Percentiles rank a stretch among this genome's conserved stretches.
These are phyloP conservation scores for Aspergillus hortae DNA, from an alignment of 2,329 filamentous ascomycete species.

Conservation along the genomic window DNA sequence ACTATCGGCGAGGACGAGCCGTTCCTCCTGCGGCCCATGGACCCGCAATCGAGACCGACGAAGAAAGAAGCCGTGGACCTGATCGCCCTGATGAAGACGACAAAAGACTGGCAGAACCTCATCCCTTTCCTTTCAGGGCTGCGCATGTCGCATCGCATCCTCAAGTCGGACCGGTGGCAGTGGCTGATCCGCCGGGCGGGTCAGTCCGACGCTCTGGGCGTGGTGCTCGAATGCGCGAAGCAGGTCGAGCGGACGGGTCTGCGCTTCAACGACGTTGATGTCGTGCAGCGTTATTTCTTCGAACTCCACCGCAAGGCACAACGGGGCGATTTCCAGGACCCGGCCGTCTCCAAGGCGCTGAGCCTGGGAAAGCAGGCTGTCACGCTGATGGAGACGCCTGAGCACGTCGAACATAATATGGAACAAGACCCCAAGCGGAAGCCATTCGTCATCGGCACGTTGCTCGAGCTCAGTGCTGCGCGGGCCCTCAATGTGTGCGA, in stretches of 20 bases:
- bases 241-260: constrained; percentile 35
- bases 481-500: constrained; percentile 34
- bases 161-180: constrained; percentile 25
- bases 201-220: constrained; percentile 30
- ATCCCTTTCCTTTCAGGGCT: constrained; percentile 39
- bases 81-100: constrained; percentile 33
- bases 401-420: constrained; percentile 23
- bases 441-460: constrained; percentile 40
- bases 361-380: constrained; percentile 33
- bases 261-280: constrained; percentile 23
- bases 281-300: constrained; percentile 35
- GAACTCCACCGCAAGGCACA: constrained; percentile 36
- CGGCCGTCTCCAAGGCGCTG: constrained; percentile 25
- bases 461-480: constrained; percentile 46
- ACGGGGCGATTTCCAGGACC: constrained; percentile 31
- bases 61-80: constrained; percentile 29
- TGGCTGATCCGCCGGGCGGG: constrained; percentile 38
- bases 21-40: constrained; percentile 37
- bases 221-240: constrained; percentile 36
- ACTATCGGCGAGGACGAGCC: constrained; percentile 37
- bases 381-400: constrained; percentile 33
- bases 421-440: constrained; percentile 34
- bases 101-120: constrained; percentile 41
- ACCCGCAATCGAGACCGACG: constrained; percentile 29
- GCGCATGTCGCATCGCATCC: constrained; percentile 24